Evolutionary conservation across 805 yeast species (phyloP), one percentile per base, ranked within the genome.

Genomic region (Teunomyces aglyptinius): DNA sequence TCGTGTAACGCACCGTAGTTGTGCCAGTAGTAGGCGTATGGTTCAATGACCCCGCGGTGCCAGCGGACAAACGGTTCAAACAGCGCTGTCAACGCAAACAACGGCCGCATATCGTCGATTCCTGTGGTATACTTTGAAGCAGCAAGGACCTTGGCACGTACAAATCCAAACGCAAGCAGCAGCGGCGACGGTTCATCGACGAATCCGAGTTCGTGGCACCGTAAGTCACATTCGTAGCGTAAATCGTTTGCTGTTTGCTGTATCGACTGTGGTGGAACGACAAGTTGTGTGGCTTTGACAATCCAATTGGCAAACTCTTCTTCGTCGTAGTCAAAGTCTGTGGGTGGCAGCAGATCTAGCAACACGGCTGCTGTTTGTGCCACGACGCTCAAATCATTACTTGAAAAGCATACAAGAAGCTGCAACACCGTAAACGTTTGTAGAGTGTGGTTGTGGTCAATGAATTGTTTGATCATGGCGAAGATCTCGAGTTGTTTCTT

Each of bases 1-100:
- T 39, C 39, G 24, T 47, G 38, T 2, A 52, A 16, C 1, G 48
- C 29, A 1, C 59, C 70, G 44, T 58, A 61, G 43, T 57, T 58
- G 15, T 50, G 56, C 61, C 66, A 60, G 48, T 58, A 70, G 49
- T 64, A 64, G 18, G 47, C 44, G 50, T 53, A 70, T 0, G 73
- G 73, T 20, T 39, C 22, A 13, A 64, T 44, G 2, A 60, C n/a
- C 1, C 70, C 71, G 6, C 47, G 18, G 26, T 49, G 50, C 74
- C 75, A 70, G 8, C 44, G 12, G 3, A 49, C 26, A 45, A 63
- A 67, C 2, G 56, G 57, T 3, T 38, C 45, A 16, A 49, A 50
- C 5, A 49, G 49, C 6, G 44, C 26, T 8, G 58, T 27, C 5
- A 49, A 13, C 7, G 26, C 28, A 15, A 54, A 51, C 5, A 67